Conservation (phyloP, 2,329 filamentous ascomycete genomes). For the Fusarium sp. region DNA sequence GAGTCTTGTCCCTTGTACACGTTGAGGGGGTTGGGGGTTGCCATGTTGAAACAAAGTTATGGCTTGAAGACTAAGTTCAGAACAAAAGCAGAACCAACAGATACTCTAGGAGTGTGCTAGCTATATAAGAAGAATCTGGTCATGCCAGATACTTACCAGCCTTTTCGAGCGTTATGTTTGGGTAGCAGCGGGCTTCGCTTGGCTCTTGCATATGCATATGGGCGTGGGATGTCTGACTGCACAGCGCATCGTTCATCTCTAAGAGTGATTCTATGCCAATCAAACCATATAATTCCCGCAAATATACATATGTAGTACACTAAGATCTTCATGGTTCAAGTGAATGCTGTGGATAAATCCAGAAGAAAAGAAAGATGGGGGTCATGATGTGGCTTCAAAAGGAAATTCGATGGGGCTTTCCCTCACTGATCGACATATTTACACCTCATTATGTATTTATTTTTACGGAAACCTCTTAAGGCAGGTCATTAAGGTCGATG, state of each 20-base stretch:
- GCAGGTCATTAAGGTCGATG: background rate
- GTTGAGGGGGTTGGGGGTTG: conserved; percentile 55
- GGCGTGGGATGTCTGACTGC: conserved; percentile 8
- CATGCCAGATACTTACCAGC: background rate
- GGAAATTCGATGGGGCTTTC: background rate
- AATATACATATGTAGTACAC: background rate
- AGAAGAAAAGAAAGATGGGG: background rate
- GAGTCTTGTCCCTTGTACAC: conserved; percentile 69
- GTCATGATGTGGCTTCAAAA: background rate
- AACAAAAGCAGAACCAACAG: background rate
- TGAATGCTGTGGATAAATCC: background rate
- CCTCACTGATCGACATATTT: background rate
- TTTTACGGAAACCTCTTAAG: fast-evolving
- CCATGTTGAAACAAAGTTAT: conserved; percentile 31
- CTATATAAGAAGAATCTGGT: background rate
- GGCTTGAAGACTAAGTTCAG: background rate
- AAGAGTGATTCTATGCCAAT: background rate
- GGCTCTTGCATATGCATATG: conserved; percentile 3
- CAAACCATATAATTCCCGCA: background rate
- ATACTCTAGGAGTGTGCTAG: background rate
- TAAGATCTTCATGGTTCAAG: conserved; percentile 4
- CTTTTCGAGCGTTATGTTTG: background rate
- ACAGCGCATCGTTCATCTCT: background rate
- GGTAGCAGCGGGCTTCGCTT: conserved; percentile 4
- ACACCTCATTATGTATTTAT: background rate